Conservation (phyloP, 768 basidiomycete genomes). For the Mycena olivaceomarginata region DNA sequence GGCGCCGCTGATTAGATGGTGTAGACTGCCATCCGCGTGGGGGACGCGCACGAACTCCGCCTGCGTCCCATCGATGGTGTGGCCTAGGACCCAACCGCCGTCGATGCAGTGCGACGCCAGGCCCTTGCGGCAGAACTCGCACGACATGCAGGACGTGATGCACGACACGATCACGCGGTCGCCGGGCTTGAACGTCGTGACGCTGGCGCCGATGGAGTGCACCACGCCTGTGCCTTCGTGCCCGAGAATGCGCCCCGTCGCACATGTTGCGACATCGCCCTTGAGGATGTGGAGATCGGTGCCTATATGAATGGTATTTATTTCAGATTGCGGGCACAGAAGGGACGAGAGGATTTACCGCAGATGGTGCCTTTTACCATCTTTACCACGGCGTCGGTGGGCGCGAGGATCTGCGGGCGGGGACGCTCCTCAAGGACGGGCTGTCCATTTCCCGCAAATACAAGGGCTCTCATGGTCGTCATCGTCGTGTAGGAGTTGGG, state of each 20-base stretch:
- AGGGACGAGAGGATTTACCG: conserved; percentile 24
- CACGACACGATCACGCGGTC: conserved; percentile 43
- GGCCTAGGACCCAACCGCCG: conserved; percentile 50
- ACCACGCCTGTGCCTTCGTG: conserved; percentile 62
- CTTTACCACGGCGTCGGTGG: conserved; percentile 47
- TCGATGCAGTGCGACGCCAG: conserved; percentile 47
- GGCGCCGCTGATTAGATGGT: conserved; percentile 22
- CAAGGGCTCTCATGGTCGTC: conserved; percentile 38
- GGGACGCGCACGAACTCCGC: conserved; percentile 51
- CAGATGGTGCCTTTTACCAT: conserved; percentile 48
- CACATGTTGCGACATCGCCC: too few relatives aligned
- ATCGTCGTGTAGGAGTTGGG: background rate
- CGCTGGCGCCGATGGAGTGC: conserved; percentile 54
- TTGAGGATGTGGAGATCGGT: too few relatives aligned
- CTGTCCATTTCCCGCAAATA: conserved; percentile 27
- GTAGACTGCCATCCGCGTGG: conserved; percentile 45
- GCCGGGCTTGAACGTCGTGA: conserved; percentile 56
- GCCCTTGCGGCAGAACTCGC: conserved; percentile 44
- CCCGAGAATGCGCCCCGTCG: conserved; percentile 53
- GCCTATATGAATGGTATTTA: background rate
- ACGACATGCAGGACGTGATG: conserved; percentile 49
- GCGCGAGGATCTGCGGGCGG: conserved; percentile 38
- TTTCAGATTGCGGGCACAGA: background rate
- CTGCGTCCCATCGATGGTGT: conserved; percentile 50
- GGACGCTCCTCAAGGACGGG: conserved; percentile 42